phyloP scores from a whole-genome alignment of 441 rosid genomes.

The Mallotus japonicus region DNA sequence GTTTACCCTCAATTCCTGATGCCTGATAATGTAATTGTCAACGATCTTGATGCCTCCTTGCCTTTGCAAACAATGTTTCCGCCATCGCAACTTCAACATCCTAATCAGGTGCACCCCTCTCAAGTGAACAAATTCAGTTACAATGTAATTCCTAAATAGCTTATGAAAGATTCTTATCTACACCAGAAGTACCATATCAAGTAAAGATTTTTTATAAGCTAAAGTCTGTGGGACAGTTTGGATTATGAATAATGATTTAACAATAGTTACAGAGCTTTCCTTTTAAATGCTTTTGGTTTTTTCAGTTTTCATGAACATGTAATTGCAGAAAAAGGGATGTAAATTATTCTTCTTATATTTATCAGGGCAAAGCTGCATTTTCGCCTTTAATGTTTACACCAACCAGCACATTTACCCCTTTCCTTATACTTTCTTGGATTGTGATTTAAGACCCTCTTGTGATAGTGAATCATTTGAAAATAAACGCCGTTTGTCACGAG shows the following conservation, averaged over 20 bases:
- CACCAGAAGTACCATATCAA: no score
- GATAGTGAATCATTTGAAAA: no score
- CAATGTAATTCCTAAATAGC: not conserved
- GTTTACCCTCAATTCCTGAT: not conserved
- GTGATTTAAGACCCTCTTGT: no score
- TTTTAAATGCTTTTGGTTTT: not conserved
- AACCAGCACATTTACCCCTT: no score
- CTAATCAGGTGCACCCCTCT: not conserved
- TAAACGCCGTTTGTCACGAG: no score
- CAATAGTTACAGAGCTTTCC: not conserved
- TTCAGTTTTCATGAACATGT: not conserved
- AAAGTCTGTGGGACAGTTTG: not conserved
- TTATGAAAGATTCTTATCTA: no score
- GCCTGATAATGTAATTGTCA: no score
- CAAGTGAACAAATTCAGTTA: not conserved
- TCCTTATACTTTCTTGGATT: no score
- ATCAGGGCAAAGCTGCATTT: no score
- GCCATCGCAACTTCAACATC: not conserved
- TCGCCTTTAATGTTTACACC: no score
- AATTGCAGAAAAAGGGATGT: not conserved
- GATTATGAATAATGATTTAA: not conserved
- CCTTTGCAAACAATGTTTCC: not conserved
- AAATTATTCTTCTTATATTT: no score
- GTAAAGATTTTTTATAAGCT: no score
- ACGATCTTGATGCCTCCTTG: not conserved